Base-by-base conservation (phyloP, 2,329 filamentous ascomycete species). In the Nothomitra cinnamomea region DNA sequence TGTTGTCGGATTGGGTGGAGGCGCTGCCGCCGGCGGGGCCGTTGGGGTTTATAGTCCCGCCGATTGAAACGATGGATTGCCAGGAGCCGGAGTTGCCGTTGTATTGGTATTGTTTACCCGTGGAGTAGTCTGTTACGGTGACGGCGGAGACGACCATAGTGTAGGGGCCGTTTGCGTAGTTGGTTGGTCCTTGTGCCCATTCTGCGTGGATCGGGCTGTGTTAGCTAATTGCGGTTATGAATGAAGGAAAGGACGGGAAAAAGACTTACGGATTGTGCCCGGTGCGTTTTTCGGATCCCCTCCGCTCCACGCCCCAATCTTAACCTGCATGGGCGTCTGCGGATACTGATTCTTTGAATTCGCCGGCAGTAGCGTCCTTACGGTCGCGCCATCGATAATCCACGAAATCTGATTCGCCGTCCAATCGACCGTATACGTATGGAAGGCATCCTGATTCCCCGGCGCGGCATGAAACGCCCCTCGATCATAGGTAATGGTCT, bases 371-470 rank as follows among this genome's bases (percentile, higher is more conserved):
- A 95, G 75, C 10, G 85, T 84, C 56, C 92, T 83, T 50, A 95
- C 79, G 4, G 83, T 80, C 13, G 74, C 78, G 54, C 83, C 85
- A 64, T 85, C 85, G 57, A 94, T 85, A 57, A 82, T 80, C 89
- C 90, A 98, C 38, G 88, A 76, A 63, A 95, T 83, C 63, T 88
- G 82, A 53, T 83, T 77, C 40, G 81, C 73, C 0, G 87, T 95
- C 92, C 92, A 98, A 66, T 95, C 88, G 61, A 96, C 73, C 2
- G 83, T 82, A 70, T 96, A 98, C 8, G 81, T 95, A 67, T 90
- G 82, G 67, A 84, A 95, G 36, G 75, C 67, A 51, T 73, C 73
- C 65, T 95, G 88, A 58, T 84, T 92, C 61, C 77, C 69, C 57
- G 72, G 59, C 63, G 81, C 72, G 3, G 78, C 69, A 66, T 94